A percentile compares a stretch with the other conserved stretches of the same genome.
Conservation (phyloP, 2,329 filamentous ascomycete genomes). For the Cercospora sesami region DNA sequence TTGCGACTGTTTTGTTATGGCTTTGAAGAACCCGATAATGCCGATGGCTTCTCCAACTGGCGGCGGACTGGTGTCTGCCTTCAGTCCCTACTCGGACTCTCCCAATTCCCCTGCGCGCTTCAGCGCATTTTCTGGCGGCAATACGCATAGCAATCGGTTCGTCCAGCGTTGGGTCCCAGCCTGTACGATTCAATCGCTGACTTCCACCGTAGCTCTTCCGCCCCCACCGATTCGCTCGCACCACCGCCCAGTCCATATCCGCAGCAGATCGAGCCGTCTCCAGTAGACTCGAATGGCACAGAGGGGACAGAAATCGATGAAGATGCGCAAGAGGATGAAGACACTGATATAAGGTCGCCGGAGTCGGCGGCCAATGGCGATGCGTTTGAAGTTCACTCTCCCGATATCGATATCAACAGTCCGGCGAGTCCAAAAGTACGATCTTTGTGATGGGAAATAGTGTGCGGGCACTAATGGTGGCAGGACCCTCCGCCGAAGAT, state of each 20-base stretch:
- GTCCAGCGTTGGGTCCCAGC: slow-evolving; percentile 10
- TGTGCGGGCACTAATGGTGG: slow-evolving; percentile 17
- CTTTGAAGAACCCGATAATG: slow-evolving; percentile 37
- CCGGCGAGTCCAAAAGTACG: slow-evolving; percentile 36
- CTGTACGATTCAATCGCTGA: background rate
- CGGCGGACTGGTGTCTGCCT: slow-evolving; percentile 46
- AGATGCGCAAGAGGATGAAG: slow-evolving; percentile 61
- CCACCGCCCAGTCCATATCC: slow-evolving; percentile 55
- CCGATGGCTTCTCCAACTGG: slow-evolving; percentile 48
- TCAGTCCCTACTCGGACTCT: slow-evolving; percentile 54
- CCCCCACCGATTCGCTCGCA: slow-evolving; percentile 50
- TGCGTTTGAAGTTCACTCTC: slow-evolving; percentile 29
- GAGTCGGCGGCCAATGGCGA: slow-evolving; percentile 16
- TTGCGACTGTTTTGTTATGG: slow-evolving; percentile 28
- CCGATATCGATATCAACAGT: slow-evolving; percentile 39
- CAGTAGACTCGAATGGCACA: slow-evolving; percentile 81
- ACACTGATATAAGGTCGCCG: slow-evolving; percentile 43
- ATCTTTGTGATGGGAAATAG: slow-evolving; percentile 30
- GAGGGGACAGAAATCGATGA: slow-evolving; percentile 83
- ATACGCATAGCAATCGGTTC: slow-evolving; percentile 42
- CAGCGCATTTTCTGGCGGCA: slow-evolving; percentile 40
- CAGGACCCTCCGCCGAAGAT: slow-evolving; percentile 46
- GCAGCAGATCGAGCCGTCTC: slow-evolving; percentile 74
- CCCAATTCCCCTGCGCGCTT: slow-evolving; percentile 52
- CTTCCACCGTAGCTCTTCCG: slow-evolving; percentile 42